phyloP scores from a whole-genome alignment of 192 early-diverging fungal genomes.

The Backusella psychrophila region DNA sequence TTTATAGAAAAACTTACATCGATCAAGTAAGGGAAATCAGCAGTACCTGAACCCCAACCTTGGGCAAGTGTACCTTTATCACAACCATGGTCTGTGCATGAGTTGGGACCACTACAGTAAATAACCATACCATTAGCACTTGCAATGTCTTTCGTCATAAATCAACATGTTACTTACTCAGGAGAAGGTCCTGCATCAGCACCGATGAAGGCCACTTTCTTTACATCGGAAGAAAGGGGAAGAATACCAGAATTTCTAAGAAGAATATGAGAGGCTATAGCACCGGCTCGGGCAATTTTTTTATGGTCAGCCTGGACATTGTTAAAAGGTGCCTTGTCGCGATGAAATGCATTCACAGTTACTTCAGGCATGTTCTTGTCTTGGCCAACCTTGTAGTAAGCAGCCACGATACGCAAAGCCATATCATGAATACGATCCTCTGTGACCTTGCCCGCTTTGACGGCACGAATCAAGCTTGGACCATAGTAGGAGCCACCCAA shows the following conservation, averaged over 20 bases:
- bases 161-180: background rate
- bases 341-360: background rate
- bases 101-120: constrained; percentile 14
- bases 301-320: constrained; percentile 20
- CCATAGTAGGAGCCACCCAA: constrained; percentile 7
- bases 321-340: background rate
- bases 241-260: constrained; percentile 14
- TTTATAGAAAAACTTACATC: constrained; percentile 12
- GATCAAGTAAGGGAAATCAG: constrained; percentile 23
- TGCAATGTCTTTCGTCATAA: background rate
- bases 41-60: constrained; percentile 33
- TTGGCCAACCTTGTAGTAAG: constrained; percentile 11
- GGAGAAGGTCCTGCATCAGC: constrained; percentile 17
- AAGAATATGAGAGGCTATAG: constrained; percentile 12
- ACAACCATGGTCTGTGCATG: constrained; percentile 20
- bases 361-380: background rate
- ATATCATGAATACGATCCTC: constrained; percentile 6
- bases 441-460: background rate
- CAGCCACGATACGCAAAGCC: constrained; percentile 13
- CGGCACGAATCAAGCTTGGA: constrained; percentile 1
- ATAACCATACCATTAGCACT: background rate
- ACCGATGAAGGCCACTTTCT: constrained; percentile 27
- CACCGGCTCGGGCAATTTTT: constrained; percentile 5
- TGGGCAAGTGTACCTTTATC: constrained; percentile 15
- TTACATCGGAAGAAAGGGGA: background rate